Conservation (phyloP, 1,139 yeast genomes). For the Torulaspora globosa region DNA sequence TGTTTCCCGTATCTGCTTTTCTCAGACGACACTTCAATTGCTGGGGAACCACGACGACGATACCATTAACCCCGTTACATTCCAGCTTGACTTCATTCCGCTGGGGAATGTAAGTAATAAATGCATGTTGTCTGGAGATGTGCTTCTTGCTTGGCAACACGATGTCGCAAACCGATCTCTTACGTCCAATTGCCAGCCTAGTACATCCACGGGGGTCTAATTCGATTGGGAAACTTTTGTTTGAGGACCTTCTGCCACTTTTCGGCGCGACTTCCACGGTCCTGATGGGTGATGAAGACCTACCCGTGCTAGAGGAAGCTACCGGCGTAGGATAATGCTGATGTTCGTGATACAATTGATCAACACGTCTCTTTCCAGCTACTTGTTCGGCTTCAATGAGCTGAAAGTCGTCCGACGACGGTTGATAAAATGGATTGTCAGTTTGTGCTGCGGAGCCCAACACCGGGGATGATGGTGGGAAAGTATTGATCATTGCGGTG, state of each 20-base stretch:
- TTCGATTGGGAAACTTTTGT: constrained; percentile 15
- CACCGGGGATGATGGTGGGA: constrained; percentile 66
- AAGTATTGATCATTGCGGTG: constrained; percentile 22
- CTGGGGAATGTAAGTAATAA: constrained; percentile 31
- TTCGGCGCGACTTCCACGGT: constrained; percentile 35
- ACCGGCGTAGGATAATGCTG: constrained; percentile 47
- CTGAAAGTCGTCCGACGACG: constrained; percentile 13
- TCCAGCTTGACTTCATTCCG: constrained; percentile 34
- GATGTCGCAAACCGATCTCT: constrained; percentile 31
- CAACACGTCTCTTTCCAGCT: constrained; percentile 4
- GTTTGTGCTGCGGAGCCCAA: constrained; percentile 2
- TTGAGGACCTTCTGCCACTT: constrained; percentile 34
- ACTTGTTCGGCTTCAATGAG: background rate
- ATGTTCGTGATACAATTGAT: constrained; percentile 6
- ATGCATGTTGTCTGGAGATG: constrained; percentile 36
- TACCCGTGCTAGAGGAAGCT: constrained; percentile 51
- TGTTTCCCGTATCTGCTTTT: constrained; percentile 12
- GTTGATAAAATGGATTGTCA: constrained; percentile 29
- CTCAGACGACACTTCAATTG: constrained; percentile 27
- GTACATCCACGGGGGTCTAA: constrained; percentile 22
- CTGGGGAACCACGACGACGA: constrained; percentile 34
- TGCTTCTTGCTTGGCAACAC: constrained; percentile 32
- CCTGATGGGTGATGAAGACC: constrained; percentile 43
- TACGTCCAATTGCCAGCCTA: constrained; percentile 32
- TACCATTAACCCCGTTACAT: constrained; percentile 41